Percentiles rank a stretch among this genome's conserved stretches.
Evolutionary conservation across 2,329 filamentous ascomycete species (phyloP).

Genomic region (Scytalidium sp.): DNA sequence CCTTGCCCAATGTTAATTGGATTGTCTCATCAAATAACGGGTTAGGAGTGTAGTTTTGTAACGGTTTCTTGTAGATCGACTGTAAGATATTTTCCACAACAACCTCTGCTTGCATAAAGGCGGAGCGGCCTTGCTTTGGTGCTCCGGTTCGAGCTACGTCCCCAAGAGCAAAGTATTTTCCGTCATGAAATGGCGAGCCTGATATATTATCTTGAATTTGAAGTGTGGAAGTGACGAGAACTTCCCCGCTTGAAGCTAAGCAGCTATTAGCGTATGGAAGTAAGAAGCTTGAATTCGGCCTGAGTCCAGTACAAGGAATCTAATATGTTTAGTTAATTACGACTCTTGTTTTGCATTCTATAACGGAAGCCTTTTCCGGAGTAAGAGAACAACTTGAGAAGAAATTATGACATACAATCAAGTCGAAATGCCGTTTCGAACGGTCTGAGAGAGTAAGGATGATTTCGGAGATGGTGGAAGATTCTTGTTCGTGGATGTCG

Average conservation of each 20-base stretch:
- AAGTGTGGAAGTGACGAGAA: constrained; percentile 41
- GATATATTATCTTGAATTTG: constrained; percentile 34
- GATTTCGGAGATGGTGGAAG: constrained; percentile 3
- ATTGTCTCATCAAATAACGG: constrained; percentile 31
- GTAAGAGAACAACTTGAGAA: constrained; percentile 28
- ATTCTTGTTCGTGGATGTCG: constrained; percentile 8
- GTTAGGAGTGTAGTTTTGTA: constrained; percentile 26
- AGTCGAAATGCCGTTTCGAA: constrained; percentile 32
- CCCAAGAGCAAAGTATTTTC: constrained; percentile 46
- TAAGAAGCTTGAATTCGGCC: constrained; percentile 17
- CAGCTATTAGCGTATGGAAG: constrained; percentile 5
- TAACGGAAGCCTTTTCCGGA: background rate
- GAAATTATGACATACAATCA: constrained; percentile 32
- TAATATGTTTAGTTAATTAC: too few species aligned
- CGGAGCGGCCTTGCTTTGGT: constrained; percentile 41
- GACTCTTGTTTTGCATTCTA: too few species aligned
- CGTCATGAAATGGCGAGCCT: constrained; percentile 1
- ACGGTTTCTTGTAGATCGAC: constrained; percentile 30
- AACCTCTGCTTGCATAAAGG: constrained; percentile 38
- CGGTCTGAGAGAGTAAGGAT: constrained; percentile 30
- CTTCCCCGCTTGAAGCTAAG: constrained; percentile 15
- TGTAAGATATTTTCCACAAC: constrained; percentile 43
- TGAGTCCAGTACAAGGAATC: constrained; percentile 10
- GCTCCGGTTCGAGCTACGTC: constrained; percentile 46
- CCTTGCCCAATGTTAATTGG: constrained; percentile 35